Conservation (phyloP, 2,329 filamentous ascomycete genomes). For the Allantophomopsis lycopodina region DNA sequence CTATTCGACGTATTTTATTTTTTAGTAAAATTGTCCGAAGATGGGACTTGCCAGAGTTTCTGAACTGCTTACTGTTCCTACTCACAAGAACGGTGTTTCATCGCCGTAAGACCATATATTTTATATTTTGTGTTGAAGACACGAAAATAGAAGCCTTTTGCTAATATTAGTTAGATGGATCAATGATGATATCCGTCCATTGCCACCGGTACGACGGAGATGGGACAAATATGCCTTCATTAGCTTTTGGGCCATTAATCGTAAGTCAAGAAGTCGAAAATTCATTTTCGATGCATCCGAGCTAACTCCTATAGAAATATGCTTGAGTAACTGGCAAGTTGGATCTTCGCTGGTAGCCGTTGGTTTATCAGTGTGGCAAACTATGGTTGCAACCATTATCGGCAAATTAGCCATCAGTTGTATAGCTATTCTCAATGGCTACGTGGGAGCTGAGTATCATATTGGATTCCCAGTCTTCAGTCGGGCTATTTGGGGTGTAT, state of each 20-base stretch:
- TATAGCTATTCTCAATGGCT: slow-evolving; percentile 22
- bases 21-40: no score
- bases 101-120: no score
- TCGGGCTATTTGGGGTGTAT: slow-evolving; percentile 26
- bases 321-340: slow-evolving; percentile 20
- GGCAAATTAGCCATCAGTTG: slow-evolving; percentile 22
- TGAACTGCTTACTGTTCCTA: no score
- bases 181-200: slow-evolving; percentile 25
- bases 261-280: slow-evolving; percentile 6
- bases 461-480: slow-evolving; percentile 27
- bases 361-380: slow-evolving; percentile 26
- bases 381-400: slow-evolving; percentile 23
- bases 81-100: no score
- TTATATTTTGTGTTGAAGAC: no score
- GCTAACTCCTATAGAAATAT: neutral
- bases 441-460: slow-evolving; percentile 25
- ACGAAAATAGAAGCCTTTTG: no score
- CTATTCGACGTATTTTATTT: no score
- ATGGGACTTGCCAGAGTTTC: no score
- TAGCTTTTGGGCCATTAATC: slow-evolving; percentile 25
- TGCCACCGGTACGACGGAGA: slow-evolving; percentile 22
- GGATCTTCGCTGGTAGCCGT: slow-evolving; percentile 21
- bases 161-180: slow-evolving; percentile 11
- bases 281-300: neutral
- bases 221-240: slow-evolving; percentile 23